Evolutionary conservation across 2,329 filamentous ascomycete genomes (phyloP).

Genomic region (Scleromitrula shiraiana): DNA sequence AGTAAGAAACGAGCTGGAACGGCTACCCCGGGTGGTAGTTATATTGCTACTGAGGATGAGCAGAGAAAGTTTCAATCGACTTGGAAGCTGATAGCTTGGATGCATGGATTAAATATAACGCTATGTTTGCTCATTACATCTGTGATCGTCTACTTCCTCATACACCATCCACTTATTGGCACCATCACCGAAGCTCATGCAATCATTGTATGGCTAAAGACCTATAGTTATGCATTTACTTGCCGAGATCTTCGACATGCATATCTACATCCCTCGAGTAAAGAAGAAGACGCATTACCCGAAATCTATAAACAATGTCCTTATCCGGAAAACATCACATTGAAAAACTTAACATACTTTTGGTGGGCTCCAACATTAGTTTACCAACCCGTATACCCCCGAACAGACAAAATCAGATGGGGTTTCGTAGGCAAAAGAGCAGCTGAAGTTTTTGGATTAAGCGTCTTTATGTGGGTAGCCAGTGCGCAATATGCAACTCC

Average conservation of each 20-base stretch:
- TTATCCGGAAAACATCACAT: conserved; percentile 85
- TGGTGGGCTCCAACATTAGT: conserved; percentile 97
- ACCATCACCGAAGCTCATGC: conserved; percentile 86
- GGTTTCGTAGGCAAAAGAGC: conserved; percentile 77
- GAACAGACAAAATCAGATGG: conserved; percentile 76
- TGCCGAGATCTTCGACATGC: conserved; percentile 92
- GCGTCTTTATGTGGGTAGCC: conserved; percentile 90
- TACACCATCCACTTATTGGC: conserved; percentile 89
- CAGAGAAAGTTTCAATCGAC: conserved; percentile 60
- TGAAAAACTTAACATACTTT: conserved; percentile 85
- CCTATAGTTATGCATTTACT: conserved; percentile 89
- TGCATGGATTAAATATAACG: conserved; percentile 77
- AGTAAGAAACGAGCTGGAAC: conserved; percentile 34
- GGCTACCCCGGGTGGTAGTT: conserved; percentile 28
- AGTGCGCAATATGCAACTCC: conserved; percentile 92
- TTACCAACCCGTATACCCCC: conserved; percentile 94
- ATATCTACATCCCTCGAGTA: conserved; percentile 66
- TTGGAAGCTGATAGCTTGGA: conserved; percentile 73
- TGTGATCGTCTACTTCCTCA: conserved; percentile 78
- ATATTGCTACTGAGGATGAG: conserved; percentile 34
- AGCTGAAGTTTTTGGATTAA: conserved; percentile 67
- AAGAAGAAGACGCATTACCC: conserved; percentile 63
- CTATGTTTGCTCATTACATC: conserved; percentile 74
- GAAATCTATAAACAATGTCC: conserved; percentile 76
- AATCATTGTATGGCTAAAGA: conserved; percentile 93